Evolutionary conservation across 371 early-diverging fungal genomes (phyloP), one percentile per base, ranked within the genome.

Genomic region (Dinochytrium kinnereticum): DNA sequence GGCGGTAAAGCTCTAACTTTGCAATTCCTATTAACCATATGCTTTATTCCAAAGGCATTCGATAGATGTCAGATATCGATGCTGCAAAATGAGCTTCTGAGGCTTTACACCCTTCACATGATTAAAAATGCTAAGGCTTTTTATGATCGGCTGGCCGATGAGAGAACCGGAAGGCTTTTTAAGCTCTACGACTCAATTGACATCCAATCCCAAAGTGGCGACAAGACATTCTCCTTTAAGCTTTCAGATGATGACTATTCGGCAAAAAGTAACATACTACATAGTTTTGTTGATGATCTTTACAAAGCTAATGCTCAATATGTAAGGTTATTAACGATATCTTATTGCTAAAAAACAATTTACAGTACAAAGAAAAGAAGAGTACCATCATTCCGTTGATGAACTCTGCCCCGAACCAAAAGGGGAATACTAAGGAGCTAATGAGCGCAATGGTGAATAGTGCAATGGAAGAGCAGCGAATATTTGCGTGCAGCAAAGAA

Each of bases 131-230:
- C 82, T 0, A 73, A 77, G 55, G 53, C 34, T 1, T 78, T 78
- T 64, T 80, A 76, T 68, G 84, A 79, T 33, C 74, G 68, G 24
- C 77, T 87, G 2, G 57, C 77, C 2, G 88, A 87, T 59, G 88
- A 87, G 71, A 74, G 85, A 13, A 79, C 74, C 15, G 88, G 86
- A 1, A 64, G 81, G 26, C 74, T 86, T 39, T 86, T 86, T 64
- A 74, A 77, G 44, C 49, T 71, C 13, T 76, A 78, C 44, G 82
- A 81, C 0, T 59, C 61, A 13, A 69, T 81, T 34, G 76, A 76
- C 10, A 65, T 83, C 0, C 70, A 73, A 19, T 76, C 80, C 5
- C 40, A 64, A 2, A 70, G 76, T 1, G 82, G 78, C 0, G 68
- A 80, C 1, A 49, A 66, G 10, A 68, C 68, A 24, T 78, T 78